Evolutionary conservation across 345 rosid species (phyloP).

Genomic region (Dipteronia dyeriana): DNA sequence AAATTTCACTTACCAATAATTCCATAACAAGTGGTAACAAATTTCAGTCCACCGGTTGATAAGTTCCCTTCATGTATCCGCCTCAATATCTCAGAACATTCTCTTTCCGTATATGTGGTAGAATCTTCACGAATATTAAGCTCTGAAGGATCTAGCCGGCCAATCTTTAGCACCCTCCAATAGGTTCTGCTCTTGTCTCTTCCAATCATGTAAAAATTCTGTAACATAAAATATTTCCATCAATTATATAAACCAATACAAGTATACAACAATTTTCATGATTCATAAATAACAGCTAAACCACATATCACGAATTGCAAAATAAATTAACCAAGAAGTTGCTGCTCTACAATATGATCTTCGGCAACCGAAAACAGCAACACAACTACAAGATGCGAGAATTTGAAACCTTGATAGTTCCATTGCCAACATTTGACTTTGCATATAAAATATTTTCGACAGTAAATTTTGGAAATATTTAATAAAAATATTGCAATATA

Average conservation of each 20-base stretch:
- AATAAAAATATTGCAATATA: not conserved
- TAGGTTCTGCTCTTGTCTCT: slow-evolving; percentile 64
- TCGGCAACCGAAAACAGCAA: no score
- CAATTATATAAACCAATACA: not conserved
- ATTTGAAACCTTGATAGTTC: not conserved
- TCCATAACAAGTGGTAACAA: slow-evolving; percentile 88
- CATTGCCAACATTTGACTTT: not conserved
- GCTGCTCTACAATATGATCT: not conserved
- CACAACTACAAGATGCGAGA: not conserved
- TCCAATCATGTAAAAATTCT: slow-evolving; percentile 84
- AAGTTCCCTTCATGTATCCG: slow-evolving; percentile 93
- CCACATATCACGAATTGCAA: not conserved
- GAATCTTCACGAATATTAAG: slow-evolving; percentile 80
- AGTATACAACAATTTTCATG: not conserved
- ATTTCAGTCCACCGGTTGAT: slow-evolving; percentile 86
- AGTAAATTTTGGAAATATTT: not conserved
- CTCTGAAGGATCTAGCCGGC: slow-evolving; percentile 70
- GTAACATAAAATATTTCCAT: slow-evolving; percentile 22
- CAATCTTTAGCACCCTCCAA: slow-evolving; percentile 85
- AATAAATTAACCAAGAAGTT: not conserved
- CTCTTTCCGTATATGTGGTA: slow-evolving; percentile 62
- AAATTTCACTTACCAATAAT: slow-evolving; percentile 68
- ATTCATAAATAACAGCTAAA: not conserved
- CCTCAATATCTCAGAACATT: slow-evolving; percentile 75
- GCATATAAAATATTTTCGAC: not conserved